Percentiles rank a stretch among this genome's conserved stretches.
phyloP scores from a whole-genome alignment of 2,329 filamentous ascomycete genomes.

The Magnaporthiopsis rhizophila region DNA sequence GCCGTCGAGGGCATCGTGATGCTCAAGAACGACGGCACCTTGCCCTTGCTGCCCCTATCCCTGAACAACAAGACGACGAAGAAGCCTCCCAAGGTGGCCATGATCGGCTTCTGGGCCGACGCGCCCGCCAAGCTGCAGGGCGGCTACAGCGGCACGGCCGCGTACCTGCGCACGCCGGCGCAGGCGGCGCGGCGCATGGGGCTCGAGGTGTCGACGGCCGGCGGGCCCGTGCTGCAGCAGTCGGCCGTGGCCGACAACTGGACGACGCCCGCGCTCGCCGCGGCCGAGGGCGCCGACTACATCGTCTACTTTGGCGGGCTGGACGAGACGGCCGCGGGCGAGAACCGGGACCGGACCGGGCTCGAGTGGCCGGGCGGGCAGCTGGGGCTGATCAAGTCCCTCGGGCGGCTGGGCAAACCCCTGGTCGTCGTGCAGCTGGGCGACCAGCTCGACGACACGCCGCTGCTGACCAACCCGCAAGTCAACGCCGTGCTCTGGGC shows the following conservation, averaged over 20 bases:
- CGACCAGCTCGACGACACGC: constrained; percentile 40
- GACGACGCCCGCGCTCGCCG: constrained; percentile 24
- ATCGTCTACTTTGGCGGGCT: constrained; percentile 50
- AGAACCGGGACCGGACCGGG: constrained; percentile 40
- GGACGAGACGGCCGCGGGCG: constrained; percentile 41
- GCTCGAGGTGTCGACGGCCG: not conserved
- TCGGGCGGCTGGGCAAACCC: constrained; percentile 36
- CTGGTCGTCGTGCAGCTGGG: constrained; percentile 43
- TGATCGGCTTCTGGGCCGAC: constrained; percentile 52
- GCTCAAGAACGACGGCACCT: constrained; percentile 45
- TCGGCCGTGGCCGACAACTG: constrained; percentile 21
- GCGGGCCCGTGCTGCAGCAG: constrained; percentile 11
- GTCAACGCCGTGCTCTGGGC: constrained; percentile 48
- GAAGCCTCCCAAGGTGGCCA: constrained; percentile 33
- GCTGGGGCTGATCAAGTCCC: constrained; percentile 37
- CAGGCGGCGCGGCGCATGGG: constrained; percentile 36
- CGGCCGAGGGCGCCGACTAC: constrained; percentile 37
- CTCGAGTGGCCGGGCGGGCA: constrained; percentile 47
- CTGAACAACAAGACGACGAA: constrained; percentile 22
- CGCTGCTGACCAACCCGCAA: constrained; percentile 36
- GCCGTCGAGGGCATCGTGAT: constrained; percentile 38
- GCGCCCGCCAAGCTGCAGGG: constrained; percentile 49
- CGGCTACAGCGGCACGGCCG: constrained; percentile 48
- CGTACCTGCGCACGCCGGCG: constrained; percentile 45
- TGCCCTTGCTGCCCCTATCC: constrained; percentile 44